Percentiles rank a stretch among this genome's conserved stretches.
phyloP scores from a whole-genome alignment of 345 rosid species.

The Isatis tinctoria region DNA sequence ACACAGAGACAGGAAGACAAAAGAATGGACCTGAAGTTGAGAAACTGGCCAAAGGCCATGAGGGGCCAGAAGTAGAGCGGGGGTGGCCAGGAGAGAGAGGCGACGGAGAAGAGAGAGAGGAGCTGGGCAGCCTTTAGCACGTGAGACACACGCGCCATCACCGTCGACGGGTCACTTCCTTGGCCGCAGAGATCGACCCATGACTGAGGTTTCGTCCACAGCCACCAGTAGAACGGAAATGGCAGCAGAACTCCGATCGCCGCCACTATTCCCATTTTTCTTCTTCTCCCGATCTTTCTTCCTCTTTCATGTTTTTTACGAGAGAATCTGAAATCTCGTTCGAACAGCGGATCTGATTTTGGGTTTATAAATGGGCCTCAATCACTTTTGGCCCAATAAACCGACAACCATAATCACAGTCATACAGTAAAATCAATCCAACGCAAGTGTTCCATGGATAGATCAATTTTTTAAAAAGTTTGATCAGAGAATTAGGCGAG shows the following conservation, averaged over 20 bases:
- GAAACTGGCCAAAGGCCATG: slow-evolving; percentile 81
- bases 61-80: slow-evolving; percentile 89
- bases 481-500: no score
- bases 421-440: no score
- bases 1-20: neutral
- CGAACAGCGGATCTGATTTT: neutral
- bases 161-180: slow-evolving; percentile 63
- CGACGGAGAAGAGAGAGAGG: slow-evolving; percentile 63
- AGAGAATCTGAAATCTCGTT: neutral
- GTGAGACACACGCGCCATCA: slow-evolving; percentile 73
- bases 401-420: neutral
- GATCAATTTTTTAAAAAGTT: neutral
- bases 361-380: slow-evolving; percentile 19
- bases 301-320: neutral
- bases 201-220: slow-evolving; percentile 73
- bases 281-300: neutral
- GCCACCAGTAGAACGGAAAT: slow-evolving; percentile 81
- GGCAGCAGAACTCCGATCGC: slow-evolving; percentile 61
- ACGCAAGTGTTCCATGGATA: neutral
- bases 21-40: slow-evolving; percentile 63
- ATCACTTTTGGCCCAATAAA: neutral
- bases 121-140: slow-evolving; percentile 75
- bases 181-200: slow-evolving; percentile 77
- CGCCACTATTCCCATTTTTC: slow-evolving; percentile 61
- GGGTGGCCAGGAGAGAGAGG: slow-evolving; percentile 76